Evolutionary conservation across 352 stramenopile species (phyloP).

Genomic region (Globisporangium uncinulatum): DNA sequence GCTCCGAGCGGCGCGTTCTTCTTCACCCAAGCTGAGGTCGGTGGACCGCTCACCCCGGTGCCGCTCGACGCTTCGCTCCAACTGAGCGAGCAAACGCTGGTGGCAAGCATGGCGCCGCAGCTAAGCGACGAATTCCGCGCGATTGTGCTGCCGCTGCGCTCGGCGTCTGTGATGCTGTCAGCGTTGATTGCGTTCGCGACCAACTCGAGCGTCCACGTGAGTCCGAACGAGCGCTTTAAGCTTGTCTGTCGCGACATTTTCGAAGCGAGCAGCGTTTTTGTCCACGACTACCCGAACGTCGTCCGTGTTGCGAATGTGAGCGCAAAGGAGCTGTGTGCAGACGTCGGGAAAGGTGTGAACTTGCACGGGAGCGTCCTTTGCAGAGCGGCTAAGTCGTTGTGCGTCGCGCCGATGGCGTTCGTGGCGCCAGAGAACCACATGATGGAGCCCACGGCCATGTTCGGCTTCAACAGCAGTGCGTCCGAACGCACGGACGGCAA

Average conservation of each 20-base stretch:
- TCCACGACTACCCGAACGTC: slow-evolving; percentile 61
- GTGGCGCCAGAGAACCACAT: slow-evolving; percentile 33
- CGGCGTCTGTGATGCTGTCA: slow-evolving; percentile 29
- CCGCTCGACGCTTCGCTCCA: slow-evolving; percentile 42
- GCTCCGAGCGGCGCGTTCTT: slow-evolving; percentile 48
- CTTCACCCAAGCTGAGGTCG: slow-evolving; percentile 31
- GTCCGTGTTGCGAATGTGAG: slow-evolving; percentile 19
- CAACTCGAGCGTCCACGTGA: slow-evolving; percentile 55
- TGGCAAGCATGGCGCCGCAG: slow-evolving; percentile 39
- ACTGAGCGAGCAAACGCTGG: slow-evolving; percentile 31
- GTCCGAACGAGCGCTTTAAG: slow-evolving; percentile 60
- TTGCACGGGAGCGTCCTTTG: slow-evolving; percentile 50
- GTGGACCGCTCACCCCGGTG: slow-evolving; percentile 33
- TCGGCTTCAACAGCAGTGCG: slow-evolving; percentile 32
- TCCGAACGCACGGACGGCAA: neutral
- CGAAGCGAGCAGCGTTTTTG: slow-evolving; percentile 36
- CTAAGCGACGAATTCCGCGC: slow-evolving; percentile 36
- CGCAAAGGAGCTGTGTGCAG: slow-evolving; percentile 34
- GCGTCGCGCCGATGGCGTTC: slow-evolving; percentile 48
- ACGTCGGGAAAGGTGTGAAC: slow-evolving; percentile 61
- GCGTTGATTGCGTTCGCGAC: slow-evolving; percentile 61
- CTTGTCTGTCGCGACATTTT: slow-evolving; percentile 64
- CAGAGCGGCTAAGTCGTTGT: slow-evolving; percentile 39
- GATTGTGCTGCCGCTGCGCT: slow-evolving; percentile 49
- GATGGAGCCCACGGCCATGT: slow-evolving; percentile 23